Conservation (phyloP, 2,329 filamentous ascomycete genomes). For the Calonectria henricotiae region DNA sequence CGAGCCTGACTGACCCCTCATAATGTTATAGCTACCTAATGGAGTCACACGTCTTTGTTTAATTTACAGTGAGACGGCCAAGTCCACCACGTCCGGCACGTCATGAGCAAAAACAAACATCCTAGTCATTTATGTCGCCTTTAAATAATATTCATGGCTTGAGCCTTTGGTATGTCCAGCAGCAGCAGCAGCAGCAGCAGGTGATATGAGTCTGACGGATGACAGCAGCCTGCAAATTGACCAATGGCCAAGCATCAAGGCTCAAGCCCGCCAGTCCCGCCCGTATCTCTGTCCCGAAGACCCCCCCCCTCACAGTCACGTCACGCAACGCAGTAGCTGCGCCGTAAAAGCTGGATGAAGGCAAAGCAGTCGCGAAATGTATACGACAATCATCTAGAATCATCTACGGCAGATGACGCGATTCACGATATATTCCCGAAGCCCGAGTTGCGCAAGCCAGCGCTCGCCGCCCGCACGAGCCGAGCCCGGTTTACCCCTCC, state of each 20-base stretch:
- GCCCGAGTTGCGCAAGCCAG: neutral
- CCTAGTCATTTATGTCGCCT: neutral
- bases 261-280: neutral
- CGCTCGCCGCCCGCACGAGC: slow-evolving; percentile 3
- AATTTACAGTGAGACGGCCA: neutral
- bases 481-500: neutral
- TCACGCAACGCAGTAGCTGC: neutral
- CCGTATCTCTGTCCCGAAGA: slow-evolving; percentile 1
- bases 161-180: neutral
- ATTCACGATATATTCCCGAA: slow-evolving; percentile 21
- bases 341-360: neutral
- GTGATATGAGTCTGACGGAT: slow-evolving; percentile 6
- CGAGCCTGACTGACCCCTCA: neutral
- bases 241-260: neutral
- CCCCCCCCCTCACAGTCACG: neutral
- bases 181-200: neutral
- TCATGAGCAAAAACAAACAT: neutral
- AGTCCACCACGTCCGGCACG: neutral
- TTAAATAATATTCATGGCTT: neutral
- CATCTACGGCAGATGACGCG: slow-evolving; percentile 10
- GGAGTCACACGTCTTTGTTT: neutral
- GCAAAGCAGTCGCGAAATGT: neutral
- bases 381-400: neutral
- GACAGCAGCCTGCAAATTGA: neutral
- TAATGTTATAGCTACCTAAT: too few species aligned